Percentiles rank a stretch among this genome's conserved stretches.
phyloP scores from a whole-genome alignment of 2,329 filamentous ascomycete genomes.

The Aspergillus tamarii region DNA sequence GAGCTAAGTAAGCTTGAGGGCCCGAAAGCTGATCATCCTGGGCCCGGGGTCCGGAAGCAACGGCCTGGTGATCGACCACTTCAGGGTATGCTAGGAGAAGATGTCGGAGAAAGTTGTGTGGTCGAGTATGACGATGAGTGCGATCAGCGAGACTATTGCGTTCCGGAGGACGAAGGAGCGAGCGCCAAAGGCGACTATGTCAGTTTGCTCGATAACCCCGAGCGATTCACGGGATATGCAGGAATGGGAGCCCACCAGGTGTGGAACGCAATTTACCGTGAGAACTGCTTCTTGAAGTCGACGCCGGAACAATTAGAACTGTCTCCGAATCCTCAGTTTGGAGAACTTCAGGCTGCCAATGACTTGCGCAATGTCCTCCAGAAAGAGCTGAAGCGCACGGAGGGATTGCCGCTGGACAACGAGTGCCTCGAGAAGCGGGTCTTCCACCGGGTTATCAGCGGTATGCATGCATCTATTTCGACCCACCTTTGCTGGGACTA shows the following conservation, averaged over 20 bases:
- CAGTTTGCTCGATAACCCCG: constrained; percentile 87
- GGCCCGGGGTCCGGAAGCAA: constrained; percentile 71
- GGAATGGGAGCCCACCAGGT: constrained; percentile 85
- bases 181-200: constrained; percentile 93
- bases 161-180: constrained; percentile 90
- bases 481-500: constrained; percentile 96
- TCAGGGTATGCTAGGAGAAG: constrained; percentile 78
- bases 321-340: constrained; percentile 39
- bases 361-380: constrained; percentile 65
- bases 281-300: constrained; percentile 83
- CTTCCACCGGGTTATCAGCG: constrained; percentile 91
- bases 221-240: constrained; percentile 91
- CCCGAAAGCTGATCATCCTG: constrained; percentile 86
- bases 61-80: constrained; percentile 71
- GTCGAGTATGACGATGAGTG: constrained; percentile 97
- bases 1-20: constrained; percentile 92
- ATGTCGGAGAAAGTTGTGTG: constrained; percentile 93
- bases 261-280: constrained; percentile 94
- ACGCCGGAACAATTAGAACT: constrained; percentile 32
- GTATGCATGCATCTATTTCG: constrained; percentile 98
- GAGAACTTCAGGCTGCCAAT: constrained; percentile 59
- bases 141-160: constrained; percentile 94
- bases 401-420: constrained; percentile 76
- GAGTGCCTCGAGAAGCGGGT: constrained; percentile 98
- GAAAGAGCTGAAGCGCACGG: constrained; percentile 47